Conservation (phyloP, 805 yeast genomes). For the Candida endomychidarum region DNA sequence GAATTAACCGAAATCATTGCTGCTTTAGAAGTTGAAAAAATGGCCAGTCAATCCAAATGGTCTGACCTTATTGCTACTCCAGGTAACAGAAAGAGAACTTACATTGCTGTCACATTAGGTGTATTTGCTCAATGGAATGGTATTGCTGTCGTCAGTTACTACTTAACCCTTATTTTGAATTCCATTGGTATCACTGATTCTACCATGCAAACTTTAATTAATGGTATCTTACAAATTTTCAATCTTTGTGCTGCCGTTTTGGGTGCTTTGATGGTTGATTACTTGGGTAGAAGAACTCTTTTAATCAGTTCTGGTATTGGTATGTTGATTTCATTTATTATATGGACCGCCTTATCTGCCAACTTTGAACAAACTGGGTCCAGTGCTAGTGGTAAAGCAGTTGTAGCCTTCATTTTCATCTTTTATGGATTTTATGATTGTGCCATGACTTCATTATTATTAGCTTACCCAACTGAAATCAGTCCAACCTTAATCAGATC, state of each 20-base stretch:
- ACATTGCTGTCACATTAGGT: conserved; percentile 24
- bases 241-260: conserved; percentile 20
- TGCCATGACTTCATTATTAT: conserved; percentile 17
- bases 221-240: conserved; percentile 16
- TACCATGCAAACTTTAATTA: conserved; percentile 15
- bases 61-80: conserved; percentile 37
- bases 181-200: conserved; percentile 19
- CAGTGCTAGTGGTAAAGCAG: conserved; percentile 14
- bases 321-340: conserved; percentile 25
- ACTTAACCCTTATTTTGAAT: conserved; percentile 16
- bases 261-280: conserved; percentile 20
- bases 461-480: conserved; percentile 18
- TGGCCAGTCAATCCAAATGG: conserved; percentile 33
- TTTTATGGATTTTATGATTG: conserved; percentile 17
- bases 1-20: conserved; percentile 41
- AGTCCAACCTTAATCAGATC: conserved; percentile 16
- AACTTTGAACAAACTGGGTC: conserved; percentile 17
- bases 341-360: conserved; percentile 28
- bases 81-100: conserved; percentile 44
- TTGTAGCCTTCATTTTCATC: conserved; percentile 19
- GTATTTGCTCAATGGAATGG: conserved; percentile 46
- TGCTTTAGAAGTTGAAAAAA: conserved; percentile 41
- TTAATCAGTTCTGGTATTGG: conserved; percentile 27
- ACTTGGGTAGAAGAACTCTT: conserved; percentile 29
- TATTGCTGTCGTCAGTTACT: conserved; percentile 43